Conservation (phyloP, 805 yeast species). For the Suhomyces sp. region DNA sequence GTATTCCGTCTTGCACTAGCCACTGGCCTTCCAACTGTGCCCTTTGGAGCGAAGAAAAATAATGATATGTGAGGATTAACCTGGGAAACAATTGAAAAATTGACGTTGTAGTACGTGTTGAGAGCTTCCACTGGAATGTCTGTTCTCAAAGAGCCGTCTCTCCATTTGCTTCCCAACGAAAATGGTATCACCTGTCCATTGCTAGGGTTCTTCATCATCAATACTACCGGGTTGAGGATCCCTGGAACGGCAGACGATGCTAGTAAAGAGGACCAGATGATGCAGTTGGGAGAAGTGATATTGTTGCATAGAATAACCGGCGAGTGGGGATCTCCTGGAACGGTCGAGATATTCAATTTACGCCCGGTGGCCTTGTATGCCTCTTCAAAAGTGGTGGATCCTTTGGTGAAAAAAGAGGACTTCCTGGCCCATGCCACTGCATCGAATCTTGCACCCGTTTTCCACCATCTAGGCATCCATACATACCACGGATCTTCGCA, state of each 20-base stretch:
- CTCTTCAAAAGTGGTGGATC: constrained; percentile 70
- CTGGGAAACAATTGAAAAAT: constrained; percentile 73
- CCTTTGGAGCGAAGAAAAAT: constrained; percentile 74
- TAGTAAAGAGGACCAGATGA: constrained; percentile 73
- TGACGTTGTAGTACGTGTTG: constrained; percentile 72
- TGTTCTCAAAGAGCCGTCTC: constrained; percentile 75
- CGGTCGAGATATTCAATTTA: constrained; percentile 68
- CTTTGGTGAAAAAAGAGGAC: constrained; percentile 65
- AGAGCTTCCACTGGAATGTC: constrained; percentile 75
- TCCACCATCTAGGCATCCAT: constrained; percentile 65
- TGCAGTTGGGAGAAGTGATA: constrained; percentile 74
- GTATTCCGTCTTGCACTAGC: constrained; percentile 47
- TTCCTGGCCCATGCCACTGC: constrained; percentile 71
- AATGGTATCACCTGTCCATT: constrained; percentile 53
- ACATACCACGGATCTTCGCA: constrained; percentile 60
- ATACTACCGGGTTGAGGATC: constrained; percentile 70
- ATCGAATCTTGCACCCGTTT: constrained; percentile 78
- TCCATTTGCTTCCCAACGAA: constrained; percentile 71
- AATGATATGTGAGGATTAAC: constrained; percentile 79
- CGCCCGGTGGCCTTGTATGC: constrained; percentile 68
- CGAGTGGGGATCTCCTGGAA: constrained; percentile 78
- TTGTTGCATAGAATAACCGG: constrained; percentile 77
- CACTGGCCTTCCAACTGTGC: constrained; percentile 78
- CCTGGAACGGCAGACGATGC: constrained; percentile 87
- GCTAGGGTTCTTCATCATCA: constrained; percentile 60